Percentiles rank a stretch among this genome's conserved stretches.
These are phyloP conservation scores for Rhododendron ovatum DNA, from an alignment of 148 eudicot species.

Conservation along the genomic window DNA sequence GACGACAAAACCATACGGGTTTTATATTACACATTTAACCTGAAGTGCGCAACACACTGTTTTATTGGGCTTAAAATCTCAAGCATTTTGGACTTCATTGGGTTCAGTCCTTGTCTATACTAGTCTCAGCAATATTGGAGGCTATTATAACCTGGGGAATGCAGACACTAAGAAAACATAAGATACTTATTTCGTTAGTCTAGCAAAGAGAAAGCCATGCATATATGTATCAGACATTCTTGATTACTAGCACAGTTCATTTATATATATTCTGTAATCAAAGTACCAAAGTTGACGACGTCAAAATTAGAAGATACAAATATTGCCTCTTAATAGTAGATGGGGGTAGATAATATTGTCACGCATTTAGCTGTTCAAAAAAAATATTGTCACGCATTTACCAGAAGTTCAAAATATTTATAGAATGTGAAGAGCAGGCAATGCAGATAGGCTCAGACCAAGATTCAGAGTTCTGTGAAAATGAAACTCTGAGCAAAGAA, in stretches of 20 bases:
- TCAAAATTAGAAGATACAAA: background rate
- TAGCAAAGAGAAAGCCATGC: background rate
- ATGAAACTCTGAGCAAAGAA: slow-evolving; percentile 45
- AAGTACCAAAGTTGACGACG: background rate
- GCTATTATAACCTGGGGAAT: slow-evolving; percentile 59
- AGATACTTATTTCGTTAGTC: background rate
- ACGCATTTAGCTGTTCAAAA: no score
- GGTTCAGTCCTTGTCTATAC: no score
- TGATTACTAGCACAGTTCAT: background rate
- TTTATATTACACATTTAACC: no score
- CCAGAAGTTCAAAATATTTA: slow-evolving; percentile 10
- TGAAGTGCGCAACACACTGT: no score
- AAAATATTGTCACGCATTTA: background rate
- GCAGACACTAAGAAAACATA: slow-evolving; percentile 5
- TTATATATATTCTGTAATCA: background rate
- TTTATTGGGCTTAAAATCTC: no score
- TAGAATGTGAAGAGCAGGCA: slow-evolving; percentile 55
- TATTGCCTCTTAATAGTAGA: background rate
- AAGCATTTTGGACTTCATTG: no score
- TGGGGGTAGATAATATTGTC: background rate
- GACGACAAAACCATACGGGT: no score
- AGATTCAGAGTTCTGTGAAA: slow-evolving; percentile 56
- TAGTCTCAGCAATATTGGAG: no score
- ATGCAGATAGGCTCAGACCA: slow-evolving; percentile 35
- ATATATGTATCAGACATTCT: background rate